Percentiles rank a stretch among this genome's conserved stretches.
phyloP scores from a whole-genome alignment of 2,329 filamentous ascomycete genomes.

The Botryotinia convoluta region DNA sequence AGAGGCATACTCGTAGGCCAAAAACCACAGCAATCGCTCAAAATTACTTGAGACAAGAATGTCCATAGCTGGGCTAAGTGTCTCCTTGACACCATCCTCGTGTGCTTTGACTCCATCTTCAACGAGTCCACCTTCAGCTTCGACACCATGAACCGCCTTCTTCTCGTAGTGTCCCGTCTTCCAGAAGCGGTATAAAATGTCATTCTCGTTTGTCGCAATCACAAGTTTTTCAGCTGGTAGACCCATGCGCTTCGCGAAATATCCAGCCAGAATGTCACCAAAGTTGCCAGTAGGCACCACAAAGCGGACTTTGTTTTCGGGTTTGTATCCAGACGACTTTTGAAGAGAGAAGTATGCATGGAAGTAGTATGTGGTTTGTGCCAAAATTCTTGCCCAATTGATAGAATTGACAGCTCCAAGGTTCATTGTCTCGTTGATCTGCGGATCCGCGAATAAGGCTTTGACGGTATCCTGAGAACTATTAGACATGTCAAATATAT shows the following conservation, averaged over 20 bases:
- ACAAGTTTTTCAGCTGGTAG: constrained; percentile 84
- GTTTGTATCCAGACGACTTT: constrained; percentile 57
- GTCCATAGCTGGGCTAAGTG: constrained; percentile 93
- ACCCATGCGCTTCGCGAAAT: constrained; percentile 89
- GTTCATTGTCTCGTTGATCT: constrained; percentile 77
- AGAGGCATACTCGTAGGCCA: constrained; percentile 70
- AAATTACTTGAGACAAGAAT: constrained; percentile 97
- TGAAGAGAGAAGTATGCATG: constrained; percentile 84
- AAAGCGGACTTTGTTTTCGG: constrained; percentile 72
- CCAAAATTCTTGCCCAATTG: constrained; percentile 92
- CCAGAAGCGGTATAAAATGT: constrained; percentile 95
- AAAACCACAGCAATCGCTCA: constrained; percentile 90
- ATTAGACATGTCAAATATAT: constrained; percentile 21
- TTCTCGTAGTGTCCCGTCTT: constrained; percentile 88
- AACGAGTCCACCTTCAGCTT: constrained; percentile 53
- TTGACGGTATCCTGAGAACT: constrained; percentile 77
- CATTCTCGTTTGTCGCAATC: constrained; percentile 95
- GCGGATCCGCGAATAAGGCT: constrained; percentile 80
- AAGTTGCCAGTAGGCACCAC: constrained; percentile 97
- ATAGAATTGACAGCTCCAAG: constrained; percentile 95
- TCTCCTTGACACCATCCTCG: constrained; percentile 78
- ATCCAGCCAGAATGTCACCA: constrained; percentile 88
- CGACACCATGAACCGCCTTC: constrained; percentile 58
- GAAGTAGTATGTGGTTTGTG: constrained; percentile 98
- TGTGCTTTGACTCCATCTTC: constrained; percentile 61